Evolutionary conservation across 768 basidiomycete species (phyloP).

Genomic region (Kwoniella botswanensis): DNA sequence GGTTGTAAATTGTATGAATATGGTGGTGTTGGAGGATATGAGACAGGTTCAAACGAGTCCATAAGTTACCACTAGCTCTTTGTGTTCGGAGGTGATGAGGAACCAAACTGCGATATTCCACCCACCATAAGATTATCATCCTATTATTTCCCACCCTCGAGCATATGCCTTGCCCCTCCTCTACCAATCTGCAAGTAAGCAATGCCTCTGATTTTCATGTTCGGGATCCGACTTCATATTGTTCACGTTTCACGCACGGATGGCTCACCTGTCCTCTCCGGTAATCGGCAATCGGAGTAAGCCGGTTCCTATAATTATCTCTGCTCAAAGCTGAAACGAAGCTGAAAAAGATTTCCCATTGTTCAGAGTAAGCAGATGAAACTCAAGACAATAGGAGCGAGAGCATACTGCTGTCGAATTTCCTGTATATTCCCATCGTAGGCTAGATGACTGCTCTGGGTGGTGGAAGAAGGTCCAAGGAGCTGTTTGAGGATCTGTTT

Average conservation of each 20-base stretch:
- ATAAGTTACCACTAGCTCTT: too few relatives aligned
- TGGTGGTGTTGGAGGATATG: neutral
- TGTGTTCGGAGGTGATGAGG: too few relatives aligned
- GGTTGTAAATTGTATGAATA: neutral
- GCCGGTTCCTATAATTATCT: neutral
- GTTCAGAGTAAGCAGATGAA: neutral
- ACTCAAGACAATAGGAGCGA: neutral
- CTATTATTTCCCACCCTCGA: too few relatives aligned
- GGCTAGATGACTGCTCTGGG: too few relatives aligned
- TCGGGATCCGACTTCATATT: too few relatives aligned
- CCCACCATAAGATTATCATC: too few relatives aligned
- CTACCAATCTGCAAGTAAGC: too few relatives aligned
- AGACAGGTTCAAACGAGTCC: neutral
- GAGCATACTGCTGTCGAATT: neutral
- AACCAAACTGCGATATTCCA: too few relatives aligned
- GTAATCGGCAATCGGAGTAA: neutral
- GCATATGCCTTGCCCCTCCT: too few relatives aligned
- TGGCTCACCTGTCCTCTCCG: neutral
- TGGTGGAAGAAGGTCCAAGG: neutral
- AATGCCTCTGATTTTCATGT: too few relatives aligned
- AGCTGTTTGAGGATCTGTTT: neutral
- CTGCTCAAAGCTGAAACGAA: neutral
- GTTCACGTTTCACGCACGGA: constrained; percentile 2
- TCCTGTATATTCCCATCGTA: neutral
- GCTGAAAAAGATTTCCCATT: neutral